Evolutionary conservation across 176 grass and related monocot species (phyloP), one percentile per base, ranked within the genome.

Genomic region (barley (Hordeum vulgare)): DNA sequence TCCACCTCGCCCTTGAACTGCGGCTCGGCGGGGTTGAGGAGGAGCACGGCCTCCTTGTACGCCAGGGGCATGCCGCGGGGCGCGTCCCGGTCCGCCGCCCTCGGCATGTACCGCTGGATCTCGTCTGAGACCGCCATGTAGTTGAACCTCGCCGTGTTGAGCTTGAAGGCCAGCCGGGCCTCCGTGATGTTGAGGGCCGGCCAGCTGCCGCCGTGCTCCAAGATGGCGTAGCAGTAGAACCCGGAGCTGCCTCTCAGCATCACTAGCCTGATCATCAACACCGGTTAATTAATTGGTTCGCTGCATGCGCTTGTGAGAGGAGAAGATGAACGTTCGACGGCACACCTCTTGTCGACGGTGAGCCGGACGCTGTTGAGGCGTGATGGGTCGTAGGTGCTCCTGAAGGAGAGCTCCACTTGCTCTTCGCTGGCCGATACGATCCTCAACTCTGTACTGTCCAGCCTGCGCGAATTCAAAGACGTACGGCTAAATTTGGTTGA

Each of bases 401-500:
- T 82, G 85, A 97, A 97, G n/a, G 94, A 97, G 27, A 97, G 79
- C 70, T 97, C 94, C 45, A 92, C 89, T 4, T 94, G 85, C 5
- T 86, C 71, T 71, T 79, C 75, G 24, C n/a, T 89, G 17, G 88
- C 70, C 3, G 75, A n/a, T 24, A 94, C 79, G 5, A 84, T 73
- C 5, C 47, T 75, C 82, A 94, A 94, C n/a, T 94, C 72, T 37
- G 83, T 77, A 33, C 82, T 28, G 0, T 84, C 70, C 79, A 97
- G 77, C 82, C 94, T 97, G 85, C 29, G 62, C n/a, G 77, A 41
- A 58, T 82, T 81, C 47, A 88, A 33, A 47, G 14, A 17, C 14
- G 45, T 69, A 0, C 44, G 73, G 66, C 76, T 84, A 41, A 29
- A 70, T 34, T 60, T 82, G 6, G 8, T 37, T 28, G 0, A 62